phyloP scores from a whole-genome alignment of 768 basidiomycete species.

The Rhizopogon rudus region DNA sequence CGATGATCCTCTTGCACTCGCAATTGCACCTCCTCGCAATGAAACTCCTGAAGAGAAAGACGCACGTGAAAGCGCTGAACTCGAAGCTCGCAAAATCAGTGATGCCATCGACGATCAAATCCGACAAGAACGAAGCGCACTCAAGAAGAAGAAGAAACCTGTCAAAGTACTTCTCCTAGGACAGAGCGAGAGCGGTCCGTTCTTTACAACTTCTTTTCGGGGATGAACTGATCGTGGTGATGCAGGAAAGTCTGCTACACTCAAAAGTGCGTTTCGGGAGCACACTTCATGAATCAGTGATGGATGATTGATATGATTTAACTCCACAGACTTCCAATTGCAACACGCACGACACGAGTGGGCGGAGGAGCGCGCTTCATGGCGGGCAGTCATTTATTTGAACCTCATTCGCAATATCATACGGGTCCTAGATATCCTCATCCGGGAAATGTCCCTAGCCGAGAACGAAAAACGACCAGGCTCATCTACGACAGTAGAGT shows the following conservation, averaged over 20 bases:
- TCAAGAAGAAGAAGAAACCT: constrained; percentile 60
- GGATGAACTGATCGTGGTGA: constrained; percentile 13
- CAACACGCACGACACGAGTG: constrained; percentile 69
- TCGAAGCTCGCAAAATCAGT: constrained; percentile 57
- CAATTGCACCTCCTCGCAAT: constrained; percentile 57
- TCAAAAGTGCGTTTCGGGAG: constrained; percentile 54
- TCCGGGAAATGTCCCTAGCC: constrained; percentile 48
- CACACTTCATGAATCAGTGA: background rate
- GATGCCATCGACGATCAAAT: constrained; percentile 77
- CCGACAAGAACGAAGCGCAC: constrained; percentile 49
- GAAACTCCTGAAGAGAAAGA: constrained; percentile 57
- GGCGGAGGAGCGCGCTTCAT: constrained; percentile 61
- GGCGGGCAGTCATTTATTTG: constrained; percentile 73
- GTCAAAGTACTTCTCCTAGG: constrained; percentile 74
- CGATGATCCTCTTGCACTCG: constrained; percentile 59
- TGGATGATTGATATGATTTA: constrained; percentile 8
- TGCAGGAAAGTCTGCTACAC: constrained; percentile 64
- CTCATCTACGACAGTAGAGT: background rate
- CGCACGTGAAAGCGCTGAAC: constrained; percentile 54
- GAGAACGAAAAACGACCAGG: constrained; percentile 18
- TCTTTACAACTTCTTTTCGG: background rate
- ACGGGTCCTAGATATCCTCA: constrained; percentile 51
- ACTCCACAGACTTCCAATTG: constrained; percentile 59
- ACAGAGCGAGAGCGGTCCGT: constrained; percentile 64
- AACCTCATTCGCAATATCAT: constrained; percentile 77